Conservation (phyloP, 345 rosid genomes). For the Moricandia moricandioides region DNA sequence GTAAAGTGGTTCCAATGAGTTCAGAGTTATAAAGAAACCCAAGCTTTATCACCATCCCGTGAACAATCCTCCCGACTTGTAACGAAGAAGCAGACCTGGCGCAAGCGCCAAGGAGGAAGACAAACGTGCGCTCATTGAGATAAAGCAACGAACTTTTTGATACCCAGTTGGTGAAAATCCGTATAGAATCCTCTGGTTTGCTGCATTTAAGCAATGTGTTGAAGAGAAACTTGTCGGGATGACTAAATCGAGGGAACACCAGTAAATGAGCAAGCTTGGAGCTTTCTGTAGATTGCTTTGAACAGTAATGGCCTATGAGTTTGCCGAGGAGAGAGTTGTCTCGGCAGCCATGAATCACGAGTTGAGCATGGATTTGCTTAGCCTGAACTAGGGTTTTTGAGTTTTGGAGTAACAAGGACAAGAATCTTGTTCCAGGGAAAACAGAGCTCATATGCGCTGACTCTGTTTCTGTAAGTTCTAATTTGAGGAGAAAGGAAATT, state of each 20-base stretch:
- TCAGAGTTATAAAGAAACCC: constrained; percentile 40
- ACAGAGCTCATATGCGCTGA: constrained; percentile 24
- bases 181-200: constrained; percentile 46
- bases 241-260: constrained; percentile 34
- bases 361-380: constrained; percentile 59
- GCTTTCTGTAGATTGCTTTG: constrained; percentile 33
- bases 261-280: constrained; percentile 41
- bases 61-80: constrained; percentile 39
- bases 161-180: constrained; percentile 47
- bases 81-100: constrained; percentile 46
- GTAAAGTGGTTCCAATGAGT: constrained; percentile 48
- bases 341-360: constrained; percentile 41
- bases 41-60: constrained; percentile 27
- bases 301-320: constrained; percentile 48
- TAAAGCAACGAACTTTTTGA: constrained; percentile 29
- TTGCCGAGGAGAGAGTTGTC: constrained; percentile 43
- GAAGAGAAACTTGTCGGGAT: constrained; percentile 53
- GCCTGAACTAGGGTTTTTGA: constrained; percentile 32
- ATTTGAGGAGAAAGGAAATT: too few relatives aligned
- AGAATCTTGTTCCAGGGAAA: constrained; percentile 9
- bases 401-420: constrained; percentile 19
- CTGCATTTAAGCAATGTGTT: constrained; percentile 61
- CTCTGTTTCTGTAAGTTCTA: neutral
- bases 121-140: constrained; percentile 46
- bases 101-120: constrained; percentile 61